Base-by-base conservation (phyloP, 805 yeast genomes). In the Alloascoidea africana region DNA sequence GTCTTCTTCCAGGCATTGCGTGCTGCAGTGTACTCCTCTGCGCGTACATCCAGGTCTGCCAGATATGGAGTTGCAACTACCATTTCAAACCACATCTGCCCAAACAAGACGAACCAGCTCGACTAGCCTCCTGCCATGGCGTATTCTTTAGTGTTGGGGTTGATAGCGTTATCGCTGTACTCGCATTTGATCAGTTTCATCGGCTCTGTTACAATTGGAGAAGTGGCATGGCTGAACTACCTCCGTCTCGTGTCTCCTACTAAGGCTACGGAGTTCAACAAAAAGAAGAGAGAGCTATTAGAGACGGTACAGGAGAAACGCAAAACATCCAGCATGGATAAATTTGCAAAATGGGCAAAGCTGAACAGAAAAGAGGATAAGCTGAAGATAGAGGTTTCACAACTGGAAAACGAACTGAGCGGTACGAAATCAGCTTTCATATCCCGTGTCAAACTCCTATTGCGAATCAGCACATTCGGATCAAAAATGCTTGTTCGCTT, bases 281-380 rank as follows among this genome's bases (percentile, higher is more conserved):
- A 44, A 2, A 48, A 61, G 38, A 61, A 66, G 38, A 46, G 50
- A 5, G 69, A 79, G 43, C 68, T 76, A 36, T 52, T 55, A 13
- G 54, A 58, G 14, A 50, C 73, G 16, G 63, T 69, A 45, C 62
- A 59, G 11, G 72, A 76, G 46, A 68, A 85, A 42, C 62, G 71
- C 18, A 44, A 64, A 2, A 70, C 86, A 5, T 72, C 84, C 39
- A 89, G 96, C 1, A 96, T 89, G 55, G 96, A 91, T 53, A 76
- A 91, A 49, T 91, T 89, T 55, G 96, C 96, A 18, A 77, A 72
- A 50, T 91, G 97, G 97, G 93, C 96, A 1, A 85, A 85, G 54
- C 64, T 87, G 43, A 87, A 85, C 50, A 69, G 98, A 36, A 69
- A 66, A 46, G 59, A 67, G 41, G 86, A 78, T 45, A 66, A 68